A percentile compares a stretch with the other conserved stretches of the same genome.
phyloP scores from a whole-genome alignment of 257 asterid genomes.

The Linaria vulgaris region DNA sequence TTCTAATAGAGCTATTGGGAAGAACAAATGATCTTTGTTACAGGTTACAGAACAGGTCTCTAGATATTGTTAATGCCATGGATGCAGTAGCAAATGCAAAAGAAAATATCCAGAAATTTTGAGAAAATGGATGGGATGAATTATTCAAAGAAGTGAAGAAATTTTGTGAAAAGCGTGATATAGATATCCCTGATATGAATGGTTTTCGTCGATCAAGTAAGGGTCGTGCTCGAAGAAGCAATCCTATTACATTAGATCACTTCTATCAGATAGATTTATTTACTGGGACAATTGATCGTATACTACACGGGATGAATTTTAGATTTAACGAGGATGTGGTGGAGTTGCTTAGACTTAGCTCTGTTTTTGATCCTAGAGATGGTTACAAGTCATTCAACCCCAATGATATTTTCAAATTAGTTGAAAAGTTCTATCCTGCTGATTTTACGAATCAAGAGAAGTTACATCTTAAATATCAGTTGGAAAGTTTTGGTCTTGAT shows the following conservation, averaged over 20 bases:
- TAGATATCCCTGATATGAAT: not conserved
- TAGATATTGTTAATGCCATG: not conserved
- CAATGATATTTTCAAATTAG: not conserved
- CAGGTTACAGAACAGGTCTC: not conserved
- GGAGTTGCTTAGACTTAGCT: not conserved
- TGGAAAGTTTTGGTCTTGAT: conserved; percentile 11
- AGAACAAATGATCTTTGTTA: not conserved
- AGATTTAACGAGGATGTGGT: not conserved
- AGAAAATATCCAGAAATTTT: too few species aligned
- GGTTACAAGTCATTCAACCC: conserved; percentile 1
- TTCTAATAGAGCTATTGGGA: not conserved
- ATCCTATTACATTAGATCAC: too few species aligned
- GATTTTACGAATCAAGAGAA: too few species aligned
- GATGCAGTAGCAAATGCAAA: too few species aligned
- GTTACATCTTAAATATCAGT: not conserved
- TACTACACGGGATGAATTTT: not conserved
- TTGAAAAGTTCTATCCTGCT: too few species aligned
- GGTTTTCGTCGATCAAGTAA: too few species aligned
- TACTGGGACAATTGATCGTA: not conserved
- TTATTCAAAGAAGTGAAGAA: not conserved
- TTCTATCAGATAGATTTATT: not conserved
- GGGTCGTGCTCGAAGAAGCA: not conserved
- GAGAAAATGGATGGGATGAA: too few species aligned
- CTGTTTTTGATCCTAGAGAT: conserved; percentile 7
- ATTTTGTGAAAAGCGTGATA: not conserved